These are phyloP conservation scores for Moesziomyces sp. DNA, from an alignment of 1,284 basidiomycete genomes.

Conservation along the genomic window DNA sequence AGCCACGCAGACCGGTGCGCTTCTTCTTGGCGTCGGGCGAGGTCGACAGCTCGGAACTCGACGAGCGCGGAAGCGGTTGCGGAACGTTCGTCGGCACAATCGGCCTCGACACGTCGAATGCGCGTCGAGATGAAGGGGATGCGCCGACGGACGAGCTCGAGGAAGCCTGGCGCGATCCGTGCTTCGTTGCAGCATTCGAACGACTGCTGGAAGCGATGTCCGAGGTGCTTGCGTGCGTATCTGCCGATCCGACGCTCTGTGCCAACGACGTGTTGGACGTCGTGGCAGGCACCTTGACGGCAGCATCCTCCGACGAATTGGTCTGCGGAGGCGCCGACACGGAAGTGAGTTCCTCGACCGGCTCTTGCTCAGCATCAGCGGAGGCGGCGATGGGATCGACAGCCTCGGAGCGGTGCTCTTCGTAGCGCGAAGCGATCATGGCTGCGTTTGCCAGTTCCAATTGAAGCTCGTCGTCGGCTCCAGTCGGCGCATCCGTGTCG, in stretches of 20 bases:
- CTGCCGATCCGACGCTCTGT: background rate
- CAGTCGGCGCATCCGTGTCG: background rate
- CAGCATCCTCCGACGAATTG: background rate
- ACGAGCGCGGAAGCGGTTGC: background rate
- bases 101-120: slow-evolving; percentile 40
- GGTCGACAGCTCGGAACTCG: slow-evolving; percentile 9
- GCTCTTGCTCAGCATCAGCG: background rate
- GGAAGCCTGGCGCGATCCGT: background rate
- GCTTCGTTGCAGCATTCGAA: background rate
- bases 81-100: slow-evolving; percentile 18
- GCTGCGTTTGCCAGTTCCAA: slow-evolving; percentile 29
- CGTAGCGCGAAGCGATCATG: slow-evolving; percentile 25
- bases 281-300: background rate
- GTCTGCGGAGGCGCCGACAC: background rate
- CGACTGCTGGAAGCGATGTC: background rate
- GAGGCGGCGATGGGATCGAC: background rate
- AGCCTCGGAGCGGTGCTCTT: slow-evolving; percentile 12
- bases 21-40: slow-evolving; percentile 35
- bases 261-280: background rate
- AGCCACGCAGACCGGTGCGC: slow-evolving; percentile 26
- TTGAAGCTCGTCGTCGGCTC: slow-evolving; percentile 9
- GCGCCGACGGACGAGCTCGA: slow-evolving; percentile 9
- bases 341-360: background rate
- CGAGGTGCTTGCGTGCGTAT: background rate
- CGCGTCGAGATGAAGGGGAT: slow-evolving; percentile 22